Evolutionary conservation across 1,139 yeast species (phyloP), one percentile per base, ranked within the genome.

Genomic region (Schizosaccharomyces versatilis): DNA sequence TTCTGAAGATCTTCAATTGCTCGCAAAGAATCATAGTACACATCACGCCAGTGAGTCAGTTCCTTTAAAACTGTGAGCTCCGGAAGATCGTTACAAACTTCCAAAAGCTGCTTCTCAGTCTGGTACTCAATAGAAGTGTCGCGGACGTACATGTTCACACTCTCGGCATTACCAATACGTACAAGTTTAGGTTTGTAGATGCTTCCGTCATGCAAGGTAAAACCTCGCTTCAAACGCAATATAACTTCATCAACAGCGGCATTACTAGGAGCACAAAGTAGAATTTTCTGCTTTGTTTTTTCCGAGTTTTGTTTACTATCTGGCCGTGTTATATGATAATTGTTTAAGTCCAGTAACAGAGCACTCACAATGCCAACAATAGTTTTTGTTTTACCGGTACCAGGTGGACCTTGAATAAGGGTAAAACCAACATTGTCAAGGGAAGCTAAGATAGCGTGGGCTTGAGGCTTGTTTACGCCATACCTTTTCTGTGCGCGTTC

Each of bases 221-320:
- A 38, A 2, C 96, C 96, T 39, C 72, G 73, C 61, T 83, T 79
- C 58, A 93, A 70, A 66, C 99, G 80, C 32, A 88, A 63, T n/a
- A 88, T 94, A 61, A 93, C 73, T 64, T 93, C 98, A 69, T 93
- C 99, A 7, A 93, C 96, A 9, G 99, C 99, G 0, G 99, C 99
- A 70, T 93, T 93, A 66, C 96, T 85, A 2, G 99, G 99, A 0
- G 98, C 98, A 75, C 98, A 93, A 38, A 93, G 79, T 55, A 93
- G 70, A 2, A 93, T 78, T 38, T 39, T 36, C 38, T 49, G 41
- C 58, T 79, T 76, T 52, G 65, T 63, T 24, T 49, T 24, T 8
- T 19, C 36, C n/a, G 39, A 17, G n/a, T 24, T n/a, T 1, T 6
- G n/a, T 38, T 39, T 36, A 60, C 66, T 7, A 36, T 60, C 62